phyloP scores from a whole-genome alignment of 2,329 filamentous ascomycete species.

The Fusarium buharicum region DNA sequence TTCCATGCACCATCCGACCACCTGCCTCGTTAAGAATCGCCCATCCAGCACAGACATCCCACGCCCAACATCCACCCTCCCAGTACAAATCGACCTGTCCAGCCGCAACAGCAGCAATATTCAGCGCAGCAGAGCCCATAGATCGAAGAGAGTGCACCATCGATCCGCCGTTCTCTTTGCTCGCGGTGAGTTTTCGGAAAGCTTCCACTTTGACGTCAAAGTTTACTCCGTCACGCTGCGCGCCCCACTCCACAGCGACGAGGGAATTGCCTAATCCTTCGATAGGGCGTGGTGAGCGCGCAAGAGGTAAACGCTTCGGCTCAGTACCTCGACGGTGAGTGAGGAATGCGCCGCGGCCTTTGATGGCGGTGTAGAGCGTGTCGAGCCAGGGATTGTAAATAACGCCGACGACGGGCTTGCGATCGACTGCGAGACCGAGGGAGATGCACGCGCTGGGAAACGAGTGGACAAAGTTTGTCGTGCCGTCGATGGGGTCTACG shows the following conservation, averaged over 20 bases:
- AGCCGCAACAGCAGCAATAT: slow-evolving; percentile 76
- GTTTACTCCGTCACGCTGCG: slow-evolving; percentile 73
- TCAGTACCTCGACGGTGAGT: slow-evolving; percentile 57
- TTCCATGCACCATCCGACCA: slow-evolving; percentile 76
- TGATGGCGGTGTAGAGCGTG: slow-evolving; percentile 74
- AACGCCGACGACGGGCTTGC: slow-evolving; percentile 73
- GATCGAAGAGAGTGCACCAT: slow-evolving; percentile 82
- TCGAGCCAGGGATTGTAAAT: slow-evolving; percentile 83
- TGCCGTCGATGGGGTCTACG: slow-evolving; percentile 83
- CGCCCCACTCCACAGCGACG: slow-evolving; percentile 79
- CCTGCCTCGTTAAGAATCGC: slow-evolving; percentile 79
- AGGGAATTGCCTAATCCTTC: slow-evolving; percentile 70
- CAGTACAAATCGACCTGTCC: slow-evolving; percentile 80
- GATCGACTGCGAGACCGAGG: slow-evolving; percentile 74
- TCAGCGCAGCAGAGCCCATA: slow-evolving; percentile 78
- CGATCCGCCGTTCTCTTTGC: slow-evolving; percentile 70
- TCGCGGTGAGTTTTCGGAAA: slow-evolving; percentile 69
- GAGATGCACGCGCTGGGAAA: slow-evolving; percentile 81
- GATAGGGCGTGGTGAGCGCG: slow-evolving; percentile 64
- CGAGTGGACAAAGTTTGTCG: slow-evolving; percentile 82
- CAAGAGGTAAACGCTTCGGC: slow-evolving; percentile 54
- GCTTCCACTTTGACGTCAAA: slow-evolving; percentile 75
- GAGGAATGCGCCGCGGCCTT: slow-evolving; percentile 72
- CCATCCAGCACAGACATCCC: slow-evolving; percentile 88
- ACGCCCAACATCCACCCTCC: slow-evolving; percentile 87